These are phyloP conservation scores for Exsudoporus frostii DNA, from an alignment of 768 basidiomycete genomes.

Conservation along the genomic window DNA sequence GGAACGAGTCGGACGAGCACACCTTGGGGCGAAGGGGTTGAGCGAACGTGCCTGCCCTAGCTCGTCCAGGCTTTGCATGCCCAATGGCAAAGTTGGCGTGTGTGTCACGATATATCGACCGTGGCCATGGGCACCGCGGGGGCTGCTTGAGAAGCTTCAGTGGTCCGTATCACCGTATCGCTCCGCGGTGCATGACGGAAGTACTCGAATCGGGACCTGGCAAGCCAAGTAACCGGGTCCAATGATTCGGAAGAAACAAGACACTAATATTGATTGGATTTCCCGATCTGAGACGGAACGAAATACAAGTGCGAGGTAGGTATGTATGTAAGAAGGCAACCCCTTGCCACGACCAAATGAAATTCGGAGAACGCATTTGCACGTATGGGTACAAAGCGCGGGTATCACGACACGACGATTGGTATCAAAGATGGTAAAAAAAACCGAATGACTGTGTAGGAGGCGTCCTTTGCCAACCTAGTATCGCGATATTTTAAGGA, in stretches of 20 bases:
- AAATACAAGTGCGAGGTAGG: not conserved
- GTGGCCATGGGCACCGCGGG: no score
- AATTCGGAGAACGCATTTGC: not conserved
- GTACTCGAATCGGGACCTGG: not conserved
- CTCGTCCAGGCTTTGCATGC: no score
- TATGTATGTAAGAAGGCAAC: conserved; percentile 10
- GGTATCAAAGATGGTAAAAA: conserved; percentile 3
- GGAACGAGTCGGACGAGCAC: not conserved
- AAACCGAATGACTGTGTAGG: not conserved
- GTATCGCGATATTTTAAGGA: conserved; percentile 20
- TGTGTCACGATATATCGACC: no score
- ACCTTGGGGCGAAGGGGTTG: not conserved
- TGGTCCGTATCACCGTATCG: no score
- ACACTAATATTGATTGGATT: not conserved
- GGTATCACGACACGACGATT: conserved; percentile 16
- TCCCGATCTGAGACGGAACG: not conserved
- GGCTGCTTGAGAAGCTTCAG: no score
- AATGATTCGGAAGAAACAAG: not conserved
- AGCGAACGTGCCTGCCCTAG: no score
- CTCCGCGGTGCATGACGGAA: not conserved
- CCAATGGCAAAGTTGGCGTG: no score
- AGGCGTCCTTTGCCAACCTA: conserved; percentile 6
- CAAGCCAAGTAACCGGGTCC: not conserved
- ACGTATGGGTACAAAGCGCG: conserved; percentile 4
- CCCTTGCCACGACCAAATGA: conserved; percentile 15